Evolutionary conservation across 2,329 filamentous ascomycete species (phyloP).

Genomic region (Alternaria incomplexa): DNA sequence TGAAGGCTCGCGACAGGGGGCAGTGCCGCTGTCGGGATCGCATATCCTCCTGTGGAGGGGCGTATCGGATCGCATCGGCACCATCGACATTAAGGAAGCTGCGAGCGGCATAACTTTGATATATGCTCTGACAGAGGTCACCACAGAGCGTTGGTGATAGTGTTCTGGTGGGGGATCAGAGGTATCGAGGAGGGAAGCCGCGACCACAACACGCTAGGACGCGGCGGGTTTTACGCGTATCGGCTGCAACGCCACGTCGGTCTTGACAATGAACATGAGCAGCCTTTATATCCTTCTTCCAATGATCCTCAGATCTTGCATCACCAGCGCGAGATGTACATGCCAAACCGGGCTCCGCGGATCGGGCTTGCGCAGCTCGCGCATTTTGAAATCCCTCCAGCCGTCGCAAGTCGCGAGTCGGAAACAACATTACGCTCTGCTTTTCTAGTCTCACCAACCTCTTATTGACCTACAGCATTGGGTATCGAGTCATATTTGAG

Average conservation of each 20-base stretch:
- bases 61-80: too few relatives aligned
- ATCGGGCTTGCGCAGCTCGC: neutral
- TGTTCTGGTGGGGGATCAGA: neutral
- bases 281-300: neutral
- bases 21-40: neutral
- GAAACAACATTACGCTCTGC: neutral
- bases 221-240: neutral
- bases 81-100: neutral
- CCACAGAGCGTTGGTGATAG: neutral
- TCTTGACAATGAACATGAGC: neutral
- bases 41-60: too few relatives aligned
- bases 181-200: neutral
- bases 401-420: neutral
- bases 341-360: neutral
- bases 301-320: neutral
- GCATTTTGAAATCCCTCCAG: neutral
- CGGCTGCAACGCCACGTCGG: neutral
- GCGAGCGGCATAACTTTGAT: neutral
- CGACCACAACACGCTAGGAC: neutral
- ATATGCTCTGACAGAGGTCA: too few relatives aligned
- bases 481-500: neutral
- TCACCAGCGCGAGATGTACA: neutral
- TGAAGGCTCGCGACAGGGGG: neutral
- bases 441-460: neutral
- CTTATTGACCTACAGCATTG: neutral